phyloP scores from a whole-genome alignment of 176 grass and related monocot species.

The Microstegium vimineum region DNA sequence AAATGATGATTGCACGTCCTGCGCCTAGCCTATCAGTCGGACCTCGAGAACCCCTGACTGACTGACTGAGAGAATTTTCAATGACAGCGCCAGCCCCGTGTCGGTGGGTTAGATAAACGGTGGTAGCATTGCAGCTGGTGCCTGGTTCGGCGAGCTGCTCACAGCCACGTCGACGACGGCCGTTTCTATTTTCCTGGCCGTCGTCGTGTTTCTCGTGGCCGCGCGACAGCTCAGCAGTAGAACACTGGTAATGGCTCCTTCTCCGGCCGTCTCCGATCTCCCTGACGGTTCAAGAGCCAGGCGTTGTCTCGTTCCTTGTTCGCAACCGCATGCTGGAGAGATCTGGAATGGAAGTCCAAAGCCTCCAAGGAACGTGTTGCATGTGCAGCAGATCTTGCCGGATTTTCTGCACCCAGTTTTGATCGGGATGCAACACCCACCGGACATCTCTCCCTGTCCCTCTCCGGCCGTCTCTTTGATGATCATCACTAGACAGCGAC shows the following conservation, averaged over 20 bases:
- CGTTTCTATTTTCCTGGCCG: no score
- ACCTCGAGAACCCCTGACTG: not conserved
- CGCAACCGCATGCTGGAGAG: no score
- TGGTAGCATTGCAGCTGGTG: not conserved
- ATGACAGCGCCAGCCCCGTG: not conserved
- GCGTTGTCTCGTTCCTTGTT: not conserved
- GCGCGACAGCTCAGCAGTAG: no score
- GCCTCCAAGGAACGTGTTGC: not conserved
- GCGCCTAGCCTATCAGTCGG: not conserved
- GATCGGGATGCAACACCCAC: not conserved
- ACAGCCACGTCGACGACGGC: not conserved
- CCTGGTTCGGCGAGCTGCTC: not conserved
- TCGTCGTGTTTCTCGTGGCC: not conserved
- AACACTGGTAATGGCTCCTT: no score
- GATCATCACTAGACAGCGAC: no score
- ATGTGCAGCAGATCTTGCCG: not conserved
- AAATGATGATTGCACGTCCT: not conserved
- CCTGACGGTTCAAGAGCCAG: not conserved
- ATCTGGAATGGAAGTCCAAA: not conserved
- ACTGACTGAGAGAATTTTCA: not conserved
- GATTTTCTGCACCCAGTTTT: not conserved
- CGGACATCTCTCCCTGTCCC: not conserved
- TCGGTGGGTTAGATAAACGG: no score
- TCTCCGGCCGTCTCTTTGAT: not conserved
- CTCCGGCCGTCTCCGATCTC: no score